Conservation (phyloP, 768 basidiomycete genomes). For the Mycena capillaripes region DNA sequence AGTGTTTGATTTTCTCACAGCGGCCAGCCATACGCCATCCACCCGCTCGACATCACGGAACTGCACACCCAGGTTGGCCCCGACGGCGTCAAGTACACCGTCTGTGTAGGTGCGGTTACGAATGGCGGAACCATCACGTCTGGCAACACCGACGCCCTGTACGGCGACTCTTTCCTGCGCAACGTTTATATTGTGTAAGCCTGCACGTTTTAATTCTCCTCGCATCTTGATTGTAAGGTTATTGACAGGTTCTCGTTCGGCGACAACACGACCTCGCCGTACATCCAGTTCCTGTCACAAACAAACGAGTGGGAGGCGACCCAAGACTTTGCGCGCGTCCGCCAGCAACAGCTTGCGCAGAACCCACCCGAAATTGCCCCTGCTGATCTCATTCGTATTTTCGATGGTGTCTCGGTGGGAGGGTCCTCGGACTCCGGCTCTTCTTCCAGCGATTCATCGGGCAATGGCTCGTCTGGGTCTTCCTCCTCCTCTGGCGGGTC, state of each 20-base stretch:
- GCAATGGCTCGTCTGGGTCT: neutral
- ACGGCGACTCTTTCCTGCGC: constrained; percentile 28
- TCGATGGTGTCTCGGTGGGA: constrained; percentile 11
- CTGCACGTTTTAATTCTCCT: neutral
- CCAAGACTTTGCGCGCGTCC: constrained; percentile 12
- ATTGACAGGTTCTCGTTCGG: constrained; percentile 18
- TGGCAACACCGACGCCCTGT: neutral
- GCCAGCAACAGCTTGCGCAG: neutral
- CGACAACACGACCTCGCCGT: constrained; percentile 14
- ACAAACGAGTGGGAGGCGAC: constrained; percentile 1
- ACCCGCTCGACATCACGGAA: constrained; percentile 30
- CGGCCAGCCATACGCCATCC: constrained; percentile 18
- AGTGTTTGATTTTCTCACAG: neutral
- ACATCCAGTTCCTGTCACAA: constrained; percentile 21
- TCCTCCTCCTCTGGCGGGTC: neutral
- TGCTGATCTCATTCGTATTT: constrained; percentile 11
- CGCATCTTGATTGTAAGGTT: neutral
- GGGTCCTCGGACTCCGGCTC: neutral
- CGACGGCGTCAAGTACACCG: constrained; percentile 18
- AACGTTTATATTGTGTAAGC: constrained; percentile 28
- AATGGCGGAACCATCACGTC: constrained; percentile 10
- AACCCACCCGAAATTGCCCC: constrained; percentile 2
- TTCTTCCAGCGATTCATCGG: neutral
- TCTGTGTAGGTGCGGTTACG: constrained; percentile 16
- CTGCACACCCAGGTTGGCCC: neutral